phyloP scores from a whole-genome alignment of 768 basidiomycete genomes.

The Hydnomerulius pinastri region DNA sequence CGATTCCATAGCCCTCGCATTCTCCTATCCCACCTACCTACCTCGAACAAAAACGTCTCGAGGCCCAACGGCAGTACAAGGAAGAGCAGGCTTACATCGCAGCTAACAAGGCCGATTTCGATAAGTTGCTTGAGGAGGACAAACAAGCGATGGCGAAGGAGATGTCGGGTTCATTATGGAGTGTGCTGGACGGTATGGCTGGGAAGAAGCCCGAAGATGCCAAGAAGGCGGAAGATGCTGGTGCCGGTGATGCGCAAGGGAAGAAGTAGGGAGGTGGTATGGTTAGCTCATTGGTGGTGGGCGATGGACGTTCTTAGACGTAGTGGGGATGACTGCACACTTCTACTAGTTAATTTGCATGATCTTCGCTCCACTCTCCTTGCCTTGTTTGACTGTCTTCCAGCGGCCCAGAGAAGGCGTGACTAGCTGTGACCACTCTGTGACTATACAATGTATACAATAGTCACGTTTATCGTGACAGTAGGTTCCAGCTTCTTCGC shows the following conservation, averaged over 20 bases:
- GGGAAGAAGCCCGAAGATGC: conserved; percentile 23
- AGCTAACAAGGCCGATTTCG: conserved; percentile 52
- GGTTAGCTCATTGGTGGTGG: neutral
- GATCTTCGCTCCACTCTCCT: neutral
- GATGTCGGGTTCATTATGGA: conserved; percentile 46
- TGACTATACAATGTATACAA: too few relatives aligned
- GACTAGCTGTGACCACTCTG: neutral
- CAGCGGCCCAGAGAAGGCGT: too few relatives aligned
- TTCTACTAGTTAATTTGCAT: neutral
- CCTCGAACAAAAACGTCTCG: conserved; percentile 51
- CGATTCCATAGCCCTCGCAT: conserved; percentile 15
- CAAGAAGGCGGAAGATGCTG: conserved; percentile 1
- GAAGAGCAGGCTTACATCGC: conserved; percentile 56
- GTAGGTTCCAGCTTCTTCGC: too few relatives aligned
- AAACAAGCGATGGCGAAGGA: conserved; percentile 48
- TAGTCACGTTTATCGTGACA: too few relatives aligned
- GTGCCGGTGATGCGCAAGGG: conserved; percentile 12
- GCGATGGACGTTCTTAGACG: neutral
- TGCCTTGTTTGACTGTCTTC: too few relatives aligned
- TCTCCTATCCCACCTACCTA: conserved; percentile 48
- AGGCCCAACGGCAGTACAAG: conserved; percentile 52
- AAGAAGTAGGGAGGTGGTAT: conserved; percentile 1
- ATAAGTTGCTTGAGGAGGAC: conserved; percentile 53
- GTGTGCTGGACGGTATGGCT: conserved; percentile 24
- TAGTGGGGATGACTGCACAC: neutral